phyloP scores from a whole-genome alignment of 1,139 yeast genomes.

The Hanseniaspora uvarum region DNA sequence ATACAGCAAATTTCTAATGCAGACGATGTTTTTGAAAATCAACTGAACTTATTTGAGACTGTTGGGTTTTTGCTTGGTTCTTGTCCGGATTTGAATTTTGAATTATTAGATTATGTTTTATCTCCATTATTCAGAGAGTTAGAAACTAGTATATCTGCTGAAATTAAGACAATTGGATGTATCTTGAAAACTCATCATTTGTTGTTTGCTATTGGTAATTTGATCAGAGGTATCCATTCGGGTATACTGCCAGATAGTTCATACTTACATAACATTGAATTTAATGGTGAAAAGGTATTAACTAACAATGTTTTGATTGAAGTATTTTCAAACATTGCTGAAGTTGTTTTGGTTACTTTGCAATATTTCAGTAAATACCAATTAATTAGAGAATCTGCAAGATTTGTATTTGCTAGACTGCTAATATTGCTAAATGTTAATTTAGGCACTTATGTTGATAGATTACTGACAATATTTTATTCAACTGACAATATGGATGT shows the following conservation, averaged over 20 bases:
- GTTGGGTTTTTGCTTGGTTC: slow-evolving; percentile 51
- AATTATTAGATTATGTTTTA: slow-evolving; percentile 51
- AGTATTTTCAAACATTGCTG: slow-evolving; percentile 62
- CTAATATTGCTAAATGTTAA: slow-evolving; percentile 59
- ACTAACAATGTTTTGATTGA: slow-evolving; percentile 31
- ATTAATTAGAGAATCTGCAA: slow-evolving; percentile 69
- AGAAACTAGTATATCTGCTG: slow-evolving; percentile 51
- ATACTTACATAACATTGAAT: slow-evolving; percentile 22
- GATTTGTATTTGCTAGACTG: slow-evolving; percentile 79
- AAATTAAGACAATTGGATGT: slow-evolving; percentile 37
- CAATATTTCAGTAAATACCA: slow-evolving; percentile 62
- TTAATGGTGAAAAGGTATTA: slow-evolving; percentile 29
- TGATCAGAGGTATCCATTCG: slow-evolving; percentile 63
- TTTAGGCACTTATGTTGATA: slow-evolving; percentile 51
- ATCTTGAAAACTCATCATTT: slow-evolving; percentile 76
- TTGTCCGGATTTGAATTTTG: slow-evolving; percentile 36
- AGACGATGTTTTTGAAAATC: slow-evolving; percentile 63
- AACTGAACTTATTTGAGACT: slow-evolving; percentile 73
- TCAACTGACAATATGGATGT: slow-evolving; percentile 48
- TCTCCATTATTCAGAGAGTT: slow-evolving; percentile 70
- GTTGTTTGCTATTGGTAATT: slow-evolving; percentile 79
- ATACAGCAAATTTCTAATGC: slow-evolving; percentile 30
- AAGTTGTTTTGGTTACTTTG: slow-evolving; percentile 72
- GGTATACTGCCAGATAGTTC: slow-evolving; percentile 31
- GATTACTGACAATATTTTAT: slow-evolving; percentile 63